phyloP scores from a whole-genome alignment of 352 stramenopile genomes.

The Phytophthora fragariaefolia region DNA sequence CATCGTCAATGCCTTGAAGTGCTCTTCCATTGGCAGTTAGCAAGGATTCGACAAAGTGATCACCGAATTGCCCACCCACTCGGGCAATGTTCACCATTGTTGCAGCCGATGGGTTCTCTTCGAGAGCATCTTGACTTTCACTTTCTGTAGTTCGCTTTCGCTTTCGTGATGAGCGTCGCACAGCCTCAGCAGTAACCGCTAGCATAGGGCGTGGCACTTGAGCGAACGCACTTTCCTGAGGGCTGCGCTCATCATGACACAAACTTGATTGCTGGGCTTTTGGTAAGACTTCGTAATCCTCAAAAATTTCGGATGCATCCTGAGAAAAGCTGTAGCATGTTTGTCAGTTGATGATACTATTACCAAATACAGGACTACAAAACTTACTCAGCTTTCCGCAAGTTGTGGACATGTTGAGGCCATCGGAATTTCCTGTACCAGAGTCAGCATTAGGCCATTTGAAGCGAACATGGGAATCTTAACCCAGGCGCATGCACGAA shows the following conservation, averaged over 20 bases:
- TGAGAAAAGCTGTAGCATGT: slow-evolving; percentile 50
- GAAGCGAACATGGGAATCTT: neutral
- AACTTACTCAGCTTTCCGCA: slow-evolving; percentile 61
- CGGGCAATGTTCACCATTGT: slow-evolving; percentile 41
- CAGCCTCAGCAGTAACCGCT: slow-evolving; percentile 36
- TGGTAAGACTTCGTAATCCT: slow-evolving; percentile 51
- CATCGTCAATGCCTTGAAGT: slow-evolving; percentile 46
- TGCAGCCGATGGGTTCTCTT: slow-evolving; percentile 14
- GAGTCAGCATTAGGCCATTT: neutral
- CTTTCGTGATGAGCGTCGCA: slow-evolving; percentile 42
- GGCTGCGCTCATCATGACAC: neutral
- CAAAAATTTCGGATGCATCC: slow-evolving; percentile 51
- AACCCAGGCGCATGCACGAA: neutral
- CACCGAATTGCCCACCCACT: slow-evolving; percentile 43
- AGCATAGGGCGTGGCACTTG: slow-evolving; percentile 50
- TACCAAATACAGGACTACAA: slow-evolving; percentile 25
- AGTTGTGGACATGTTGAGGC: slow-evolving; percentile 67
- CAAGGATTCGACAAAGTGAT: slow-evolving; percentile 55
- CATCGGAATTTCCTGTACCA: slow-evolving; percentile 76
- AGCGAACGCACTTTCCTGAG: slow-evolving; percentile 43
- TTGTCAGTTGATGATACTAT: slow-evolving; percentile 8
- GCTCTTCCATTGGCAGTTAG: slow-evolving; percentile 51
- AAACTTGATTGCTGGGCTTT: neutral
- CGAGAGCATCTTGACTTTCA: slow-evolving; percentile 7
- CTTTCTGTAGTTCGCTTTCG: slow-evolving; percentile 36